These are phyloP conservation scores for Wallemia mellicola DNA, from an alignment of 1,284 basidiomycete species.

Conservation along the genomic window DNA sequence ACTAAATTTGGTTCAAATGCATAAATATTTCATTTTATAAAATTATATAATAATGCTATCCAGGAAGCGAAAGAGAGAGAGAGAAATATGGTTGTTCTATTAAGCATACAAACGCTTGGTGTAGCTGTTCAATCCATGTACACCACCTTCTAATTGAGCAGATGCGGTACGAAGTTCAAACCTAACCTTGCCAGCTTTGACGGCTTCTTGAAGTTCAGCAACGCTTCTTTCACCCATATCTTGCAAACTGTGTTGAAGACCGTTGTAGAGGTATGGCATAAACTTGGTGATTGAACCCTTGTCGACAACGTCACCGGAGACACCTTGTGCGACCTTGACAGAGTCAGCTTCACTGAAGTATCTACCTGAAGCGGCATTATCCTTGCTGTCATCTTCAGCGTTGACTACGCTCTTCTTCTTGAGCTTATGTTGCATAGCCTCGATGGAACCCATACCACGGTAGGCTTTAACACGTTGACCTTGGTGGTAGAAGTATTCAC, in stretches of 20 bases:
- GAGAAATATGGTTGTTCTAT: constrained; percentile 1
- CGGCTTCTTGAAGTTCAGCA: constrained; percentile 27
- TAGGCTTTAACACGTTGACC: constrained; percentile 97
- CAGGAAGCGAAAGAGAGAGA: not conserved
- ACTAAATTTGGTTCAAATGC: constrained; percentile 13
- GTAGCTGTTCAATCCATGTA: constrained; percentile 56
- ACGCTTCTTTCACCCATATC: constrained; percentile 53
- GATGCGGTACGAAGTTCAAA: constrained; percentile 87
- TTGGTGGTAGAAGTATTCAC: constrained; percentile 85
- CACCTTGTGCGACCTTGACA: constrained; percentile 92
- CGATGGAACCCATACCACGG: constrained; percentile 82
- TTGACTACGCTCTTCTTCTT: constrained; percentile 17
- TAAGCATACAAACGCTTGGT: constrained; percentile 31
- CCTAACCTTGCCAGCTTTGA: constrained; percentile 34
- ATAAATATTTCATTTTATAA: not conserved
- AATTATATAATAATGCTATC: not conserved
- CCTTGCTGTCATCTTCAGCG: constrained; percentile 24
- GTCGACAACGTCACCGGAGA: constrained; percentile 86
- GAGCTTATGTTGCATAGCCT: constrained; percentile 78
- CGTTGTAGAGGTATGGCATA: constrained; percentile 68
- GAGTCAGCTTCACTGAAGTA: constrained; percentile 89
- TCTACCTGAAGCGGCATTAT: constrained; percentile 84
- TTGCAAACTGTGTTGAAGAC: constrained; percentile 85
- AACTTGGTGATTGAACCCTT: constrained; percentile 58
- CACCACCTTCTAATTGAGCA: constrained; percentile 84